Evolutionary conservation across 169 alveolate genomes (phyloP), one percentile per base, ranked within the genome.

Genomic region (Plasmodium knowlesi): DNA sequence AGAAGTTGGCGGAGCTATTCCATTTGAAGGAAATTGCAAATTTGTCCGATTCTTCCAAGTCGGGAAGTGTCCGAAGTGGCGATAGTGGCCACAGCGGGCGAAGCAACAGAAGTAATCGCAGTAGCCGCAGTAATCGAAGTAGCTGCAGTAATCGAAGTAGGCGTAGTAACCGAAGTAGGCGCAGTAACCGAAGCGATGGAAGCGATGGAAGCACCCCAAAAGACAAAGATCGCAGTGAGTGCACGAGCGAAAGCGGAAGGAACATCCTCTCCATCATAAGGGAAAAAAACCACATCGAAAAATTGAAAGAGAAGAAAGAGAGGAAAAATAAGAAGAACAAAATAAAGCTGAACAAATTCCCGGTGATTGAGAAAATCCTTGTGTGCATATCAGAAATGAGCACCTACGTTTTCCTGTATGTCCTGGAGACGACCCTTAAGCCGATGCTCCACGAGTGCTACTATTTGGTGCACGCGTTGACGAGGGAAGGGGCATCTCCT

Each of bases 211-310:
- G 32, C n/a, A 8, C 19, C 50, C 43, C 30, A 4, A 3, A 78
- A 4, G 61, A 79, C 16, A 3, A 78, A 4, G 61, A 79, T 3
- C 43, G 14, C 3, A 79, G 85, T n/a, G 85, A 79, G 41, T 5
- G 85, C 50, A 34, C 25, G 16, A 39, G 19, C 57, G 39, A n/a
- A 50, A 74, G 81, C n/a, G 82, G 53, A 10, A 73, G 43, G 67
- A 76, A 85, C 30, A 74, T 85, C 8, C 46, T 85, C 14, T 8
- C 93, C 2, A 85, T 85, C n/a, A 74, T 85, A 28, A 73, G 70
- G 70, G 93, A 85, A 39, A 85, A 85, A n/a, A 76, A 85, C 16
- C 86, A 73, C 28, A 85, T 85, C 79, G 93, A 85, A 1, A 50
- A 85, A 76, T 74, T 85, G 34, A 85, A 85, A 39, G 93, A 85